Evolutionary conservation across 2,329 filamentous ascomycete species (phyloP), one percentile per base, ranked within the genome.

Genomic region (Colletotrichum musae): DNA sequence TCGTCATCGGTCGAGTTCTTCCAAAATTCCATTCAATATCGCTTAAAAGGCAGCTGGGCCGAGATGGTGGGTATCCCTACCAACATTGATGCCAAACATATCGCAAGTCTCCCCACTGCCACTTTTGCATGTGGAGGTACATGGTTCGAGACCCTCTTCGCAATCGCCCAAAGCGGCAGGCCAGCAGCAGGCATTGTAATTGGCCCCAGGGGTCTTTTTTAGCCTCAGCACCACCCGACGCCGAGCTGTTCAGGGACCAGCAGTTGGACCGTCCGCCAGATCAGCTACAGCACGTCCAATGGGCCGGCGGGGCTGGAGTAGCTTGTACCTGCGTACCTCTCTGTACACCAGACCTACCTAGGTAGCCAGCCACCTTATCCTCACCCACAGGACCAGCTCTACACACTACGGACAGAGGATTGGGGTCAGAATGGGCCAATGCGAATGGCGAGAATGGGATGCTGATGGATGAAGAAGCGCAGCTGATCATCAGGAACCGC

Each of bases 81-180:
- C 24, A 39, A n/a, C 51, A 51, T 39, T 64, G 59, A 68, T 68
- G 47, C 64, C 59, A 68, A 68, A 68, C 64, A 64, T 68, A 64
- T 45, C 52, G 21, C 62, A 57, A 51, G 67, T 61, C 56, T 41
- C 51, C 39, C 67, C 56, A 50, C 56, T 12, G 43, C 67, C 56
- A 66, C 43, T 50, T 57, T 60, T 60, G 43, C 50, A 57, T 45
- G 67, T 66, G 67, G 67, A 66, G 67, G 62, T 61, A 61, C 62
- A 52, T 69, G 66, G 62, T 56, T 66, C 62, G 56, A 66, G 62
- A 66, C 43, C 61, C 56, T 48, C 56, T 62, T 36, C 50, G 36
- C 36, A 24, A 16, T 4, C 51, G 47, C 66, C 59, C 48, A 16
- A 69, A 69, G 60, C n/a, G 62, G 66, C 52, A 65, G 50, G 43